Evolutionary conservation across 495 filamentous ascomycete genomes (phyloP), one percentile per base, ranked within the genome.

Genomic region (Darksidea phi): DNA sequence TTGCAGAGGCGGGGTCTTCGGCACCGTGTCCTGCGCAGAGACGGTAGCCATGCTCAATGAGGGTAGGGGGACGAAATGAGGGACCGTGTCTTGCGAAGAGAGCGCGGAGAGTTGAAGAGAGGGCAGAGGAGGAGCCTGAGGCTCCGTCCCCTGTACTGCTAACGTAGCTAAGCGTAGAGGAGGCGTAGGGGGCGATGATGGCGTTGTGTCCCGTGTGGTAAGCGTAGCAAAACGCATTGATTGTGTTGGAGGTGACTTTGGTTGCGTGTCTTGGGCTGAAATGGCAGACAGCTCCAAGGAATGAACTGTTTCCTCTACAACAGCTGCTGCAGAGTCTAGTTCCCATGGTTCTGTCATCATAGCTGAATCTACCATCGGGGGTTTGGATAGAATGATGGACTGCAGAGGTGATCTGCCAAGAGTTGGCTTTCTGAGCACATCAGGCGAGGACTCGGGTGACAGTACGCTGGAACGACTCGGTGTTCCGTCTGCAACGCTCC

Each of bases 311-410:
- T 6, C n/a, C 34, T 54, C 21, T 8, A 46, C 49, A 17, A 21
- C 3, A 10, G 28, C 48, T 20, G 13, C 13, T 26, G 46, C 13
- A 53, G 54, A 15, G 46, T 37, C 76, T 66, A 58, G 82, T 67
- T 57, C 50, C 73, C 62, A 87, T 17, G 88, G 82, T 20, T 96
- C 94, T 1, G 94, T 98, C 91, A 96, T 96, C 69, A 88, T 86
- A 36, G 47, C 47, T 1, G 63, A 67, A 34, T 67, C 63, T 7
- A 67, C 55, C 87, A 92, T 94, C 18, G 68, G 57, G 25, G 77
- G 72, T 61, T 69, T 76, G 6, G 68, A 64, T 20, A 63, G 17
- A 37, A 61, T 24, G 37, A 75, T n/a, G 2, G 38, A 42, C 20
- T 66, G 53, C 15, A 63, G 53, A 42, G 63, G 57, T 1, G 66